Evolutionary conservation across 768 basidiomycete genomes (phyloP), one percentile per base, ranked within the genome.

Genomic region (Dioszegia aurantiaca): DNA sequence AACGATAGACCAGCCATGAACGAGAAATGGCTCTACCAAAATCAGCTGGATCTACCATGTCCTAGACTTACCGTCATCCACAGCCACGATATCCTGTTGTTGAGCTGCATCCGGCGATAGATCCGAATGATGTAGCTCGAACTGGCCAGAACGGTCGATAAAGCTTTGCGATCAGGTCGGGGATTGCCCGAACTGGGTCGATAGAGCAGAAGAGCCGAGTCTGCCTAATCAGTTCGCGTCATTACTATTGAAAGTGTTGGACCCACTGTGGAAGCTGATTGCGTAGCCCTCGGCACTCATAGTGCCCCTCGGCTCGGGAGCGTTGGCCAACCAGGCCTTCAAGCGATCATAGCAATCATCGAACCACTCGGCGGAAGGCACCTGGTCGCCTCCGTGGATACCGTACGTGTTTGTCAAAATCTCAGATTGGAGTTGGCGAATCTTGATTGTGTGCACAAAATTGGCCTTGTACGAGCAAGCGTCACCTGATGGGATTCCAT

Each of bases 71-170:
- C 75, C 14, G 75, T 74, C 65, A 76, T 63, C 75, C 75, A 76
- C 3, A 69, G 56, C 75, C 75, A 78, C 46, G 69, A 74, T 60
- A 78, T 78, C 56, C 76, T 60, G 59, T 78, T 76, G 62, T 72
- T 77, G 42, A 72, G 62, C 60, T 77, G 75, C 70, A 77, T 74
- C 40, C 73, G 54, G 9, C 74, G 62, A 47, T 77, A 76, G 33
- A 78, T 78, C 33, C 77, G 52, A 46, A 78, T 76, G 28, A 78
- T 73, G 56, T 77, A 78, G 61, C 77, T 77, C 41, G 76, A 77
- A 28, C 75, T 77, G 16, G 73, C 68, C 24, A 78, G 62, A 19
- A 76, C 76, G 1, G 77, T 74, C 36, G 72, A 63, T 14, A 78
- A 60, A 11, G 77, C 75, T 19, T 70, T 72, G 44, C 70, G 55